Conservation (phyloP, 2,329 filamentous ascomycete species). For the Phaeosphaeriaceae sp. region DNA sequence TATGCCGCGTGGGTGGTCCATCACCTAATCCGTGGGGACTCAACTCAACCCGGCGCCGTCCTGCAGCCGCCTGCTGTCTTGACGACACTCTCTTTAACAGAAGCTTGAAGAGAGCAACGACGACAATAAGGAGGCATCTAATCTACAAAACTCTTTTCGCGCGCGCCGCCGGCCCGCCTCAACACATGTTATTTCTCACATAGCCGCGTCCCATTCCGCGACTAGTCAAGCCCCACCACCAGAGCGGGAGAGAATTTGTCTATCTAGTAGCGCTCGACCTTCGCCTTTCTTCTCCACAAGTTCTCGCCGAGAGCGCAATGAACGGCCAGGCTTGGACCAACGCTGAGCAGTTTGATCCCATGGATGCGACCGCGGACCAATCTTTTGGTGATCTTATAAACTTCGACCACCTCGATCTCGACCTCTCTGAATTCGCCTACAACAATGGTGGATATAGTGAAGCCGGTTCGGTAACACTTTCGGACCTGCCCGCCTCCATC, state of each 20-base stretch:
- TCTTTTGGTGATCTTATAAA: conserved; percentile 54
- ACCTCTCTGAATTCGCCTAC: conserved; percentile 39
- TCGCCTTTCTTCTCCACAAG: conserved; percentile 13
- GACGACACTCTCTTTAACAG: conserved; percentile 12
- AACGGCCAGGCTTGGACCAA: conserved; percentile 49
- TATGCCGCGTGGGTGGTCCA: conserved; percentile 10
- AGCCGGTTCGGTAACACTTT: conserved; percentile 31
- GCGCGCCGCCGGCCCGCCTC: neutral
- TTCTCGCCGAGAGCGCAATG: conserved; percentile 35
- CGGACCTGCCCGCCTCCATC: conserved; percentile 41
- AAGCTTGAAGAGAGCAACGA: conserved; percentile 8
- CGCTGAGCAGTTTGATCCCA: conserved; percentile 49
- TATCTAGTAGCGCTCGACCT: conserved; percentile 3
- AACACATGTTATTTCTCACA: neutral
- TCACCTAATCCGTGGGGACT: conserved; percentile 19
- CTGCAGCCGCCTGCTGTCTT: conserved; percentile 12
- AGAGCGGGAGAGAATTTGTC: conserved; percentile 4
- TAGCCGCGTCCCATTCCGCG: conserved; percentile 4
- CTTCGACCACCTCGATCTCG: conserved; percentile 47
- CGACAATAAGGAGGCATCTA: neutral
- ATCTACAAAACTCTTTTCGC: neutral
- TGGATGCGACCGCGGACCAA: conserved; percentile 49
- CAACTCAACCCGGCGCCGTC: conserved; percentile 10
- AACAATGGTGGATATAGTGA: conserved; percentile 35
- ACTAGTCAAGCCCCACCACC: conserved; percentile 12